Percentiles rank a stretch among this genome's conserved stretches.
phyloP scores from a whole-genome alignment of 2,329 filamentous ascomycete species.

The Lizonia empirigonia region DNA sequence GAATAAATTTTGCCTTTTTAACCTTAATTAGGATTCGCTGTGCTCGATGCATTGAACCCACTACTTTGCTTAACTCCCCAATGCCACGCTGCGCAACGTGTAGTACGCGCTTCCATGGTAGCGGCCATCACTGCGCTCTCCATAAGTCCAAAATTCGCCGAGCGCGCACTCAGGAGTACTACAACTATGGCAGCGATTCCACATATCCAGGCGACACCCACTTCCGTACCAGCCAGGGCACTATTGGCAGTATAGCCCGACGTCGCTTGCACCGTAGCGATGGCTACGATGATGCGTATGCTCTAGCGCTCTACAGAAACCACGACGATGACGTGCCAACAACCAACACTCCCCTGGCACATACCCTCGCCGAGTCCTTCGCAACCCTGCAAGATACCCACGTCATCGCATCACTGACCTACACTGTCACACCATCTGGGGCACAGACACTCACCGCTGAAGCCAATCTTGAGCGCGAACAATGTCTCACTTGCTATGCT shows the following conservation, averaged over 20 bases:
- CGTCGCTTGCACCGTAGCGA: conserved; percentile 2
- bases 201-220: conserved; percentile 5
- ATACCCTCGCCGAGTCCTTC: conserved; percentile 18
- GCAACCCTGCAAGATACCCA: conserved; percentile 17
- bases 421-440: conserved; percentile 16
- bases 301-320: neutral
- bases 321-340: neutral
- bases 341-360: neutral
- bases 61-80: neutral
- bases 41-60: neutral
- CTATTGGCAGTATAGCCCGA: neutral
- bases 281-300: neutral
- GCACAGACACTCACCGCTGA: conserved; percentile 19
- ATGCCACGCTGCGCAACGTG: conserved; percentile 24
- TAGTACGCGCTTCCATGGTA: conserved; percentile 14
- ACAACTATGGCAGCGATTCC: conserved; percentile 11
- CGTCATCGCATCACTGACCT: conserved; percentile 21
- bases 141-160: conserved; percentile 10
- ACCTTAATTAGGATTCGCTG: neutral
- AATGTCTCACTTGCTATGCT: conserved; percentile 21
- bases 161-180: neutral
- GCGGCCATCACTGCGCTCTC: conserved; percentile 19
- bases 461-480: conserved; percentile 30
- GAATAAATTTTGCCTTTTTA: too few species aligned
- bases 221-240: conserved; percentile 8